Evolutionary conservation across 2,329 filamentous ascomycete species (phyloP).

Genomic region (Capronia coronata): DNA sequence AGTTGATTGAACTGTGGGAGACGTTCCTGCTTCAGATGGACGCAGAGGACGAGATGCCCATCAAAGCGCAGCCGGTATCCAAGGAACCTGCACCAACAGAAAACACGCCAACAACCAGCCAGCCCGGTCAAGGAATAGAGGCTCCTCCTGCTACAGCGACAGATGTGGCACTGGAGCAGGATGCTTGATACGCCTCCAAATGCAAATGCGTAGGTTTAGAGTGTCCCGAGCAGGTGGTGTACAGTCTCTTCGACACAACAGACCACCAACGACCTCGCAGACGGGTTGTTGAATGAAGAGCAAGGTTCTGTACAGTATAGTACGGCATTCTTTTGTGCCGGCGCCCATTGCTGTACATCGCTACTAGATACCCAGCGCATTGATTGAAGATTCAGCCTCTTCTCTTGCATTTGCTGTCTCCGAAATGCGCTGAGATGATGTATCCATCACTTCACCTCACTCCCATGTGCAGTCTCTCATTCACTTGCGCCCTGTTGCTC

Average conservation of each 20-base stretch:
- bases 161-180: constrained; percentile 27
- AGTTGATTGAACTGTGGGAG: constrained; percentile 89
- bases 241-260: background rate
- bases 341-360: background rate
- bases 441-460: too few species aligned
- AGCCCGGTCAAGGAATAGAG: constrained; percentile 3
- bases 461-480: too few species aligned
- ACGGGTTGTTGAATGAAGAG: background rate
- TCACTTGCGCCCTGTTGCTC: too few species aligned
- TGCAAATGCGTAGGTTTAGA: background rate
- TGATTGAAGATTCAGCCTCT: background rate
- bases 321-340: background rate
- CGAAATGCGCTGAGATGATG: too few species aligned
- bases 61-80: constrained; percentile 9
- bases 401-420: too few species aligned
- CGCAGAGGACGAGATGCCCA: constrained; percentile 63
- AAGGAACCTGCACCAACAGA: constrained; percentile 5
- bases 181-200: constrained; percentile 14
- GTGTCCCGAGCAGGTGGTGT: background rate
- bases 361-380: background rate
- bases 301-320: background rate
- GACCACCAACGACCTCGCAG: background rate
- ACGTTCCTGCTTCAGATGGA: constrained; percentile 96
- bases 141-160: constrained; percentile 18
- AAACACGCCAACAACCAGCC: background rate